Evolutionary conservation across 306 rosid species (phyloP), one percentile per base, ranked within the genome.

Genomic region (Sphenostylis stenocarpa): DNA sequence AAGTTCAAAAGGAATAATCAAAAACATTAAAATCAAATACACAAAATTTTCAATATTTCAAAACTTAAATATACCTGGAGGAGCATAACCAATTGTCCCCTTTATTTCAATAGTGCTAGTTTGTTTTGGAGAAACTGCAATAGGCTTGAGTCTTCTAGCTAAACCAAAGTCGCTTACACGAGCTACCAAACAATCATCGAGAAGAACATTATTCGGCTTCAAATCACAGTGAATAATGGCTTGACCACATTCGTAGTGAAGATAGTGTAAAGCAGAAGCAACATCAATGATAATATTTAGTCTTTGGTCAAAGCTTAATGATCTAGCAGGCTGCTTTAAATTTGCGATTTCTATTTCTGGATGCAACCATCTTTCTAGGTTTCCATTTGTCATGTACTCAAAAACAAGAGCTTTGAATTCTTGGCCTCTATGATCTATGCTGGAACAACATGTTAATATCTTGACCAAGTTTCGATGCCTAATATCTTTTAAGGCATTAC

Each of bases 321-420:
- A 2, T 12, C 28, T 43, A 2, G 38, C 1, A 29, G 20, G 13
- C 0, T 24, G 67, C 26, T 55, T 26, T n/a, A n/a, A n/a, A n/a
- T n/a, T n/a, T 26, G 14, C 62, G 31, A 10, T 9, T 34, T 5
- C 33, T n/a, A 0, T 13, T 11, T 5, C 2, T 1, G 77, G 78
- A 61, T 83, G 70, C 23, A 83, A 1, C 87, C 87, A 84, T 4
- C 31, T 19, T 34, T 84, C 84, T 29, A 84, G 71, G 45, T 62
- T 80, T 64, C 84, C 84, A 47, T 80, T 80, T 19, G 17, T n/a
- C 84, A 84, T 71, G 55, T 41, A 72, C 19, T 76, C 79, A 21
- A 69, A 84, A 36, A 84, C 82, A 3, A 84, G 72, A 64, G 77
- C 87, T 76, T 84, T 75, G 36, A 84, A 84, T 10, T 63, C 87